Conservation (phyloP, 495 filamentous ascomycete species). For the Hyaloscypha finlandica region DNA sequence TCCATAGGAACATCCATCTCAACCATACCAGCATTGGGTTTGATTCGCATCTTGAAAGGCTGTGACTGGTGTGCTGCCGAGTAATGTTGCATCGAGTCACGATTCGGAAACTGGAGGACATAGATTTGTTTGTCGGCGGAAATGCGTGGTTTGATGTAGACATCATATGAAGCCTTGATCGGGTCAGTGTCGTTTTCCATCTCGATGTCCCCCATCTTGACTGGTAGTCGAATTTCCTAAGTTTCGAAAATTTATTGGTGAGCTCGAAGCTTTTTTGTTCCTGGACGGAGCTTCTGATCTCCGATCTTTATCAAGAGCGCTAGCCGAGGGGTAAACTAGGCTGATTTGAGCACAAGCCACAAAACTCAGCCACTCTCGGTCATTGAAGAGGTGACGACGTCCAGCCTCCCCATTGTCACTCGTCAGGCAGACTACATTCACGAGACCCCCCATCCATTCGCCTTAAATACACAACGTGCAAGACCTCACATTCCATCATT, state of each 20-base stretch:
- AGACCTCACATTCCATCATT: not conserved
- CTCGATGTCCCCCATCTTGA: constrained; percentile 22
- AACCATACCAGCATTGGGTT: constrained; percentile 66
- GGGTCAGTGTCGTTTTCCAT: constrained; percentile 50
- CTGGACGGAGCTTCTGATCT: constrained; percentile 6
- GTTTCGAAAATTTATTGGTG: not conserved
- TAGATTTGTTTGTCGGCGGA: constrained; percentile 44
- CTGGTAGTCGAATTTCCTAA: constrained; percentile 7
- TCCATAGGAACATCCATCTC: constrained; percentile 74
- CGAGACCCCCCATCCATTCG: not conserved
- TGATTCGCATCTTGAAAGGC: constrained; percentile 64
- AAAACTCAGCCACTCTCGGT: not conserved
- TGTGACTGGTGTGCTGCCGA: constrained; percentile 51
- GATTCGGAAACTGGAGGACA: constrained; percentile 73
- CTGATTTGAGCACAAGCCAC: not conserved
- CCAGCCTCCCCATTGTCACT: not conserved
- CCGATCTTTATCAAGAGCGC: not conserved
- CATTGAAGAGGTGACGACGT: constrained; percentile 10
- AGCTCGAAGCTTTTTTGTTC: constrained; percentile 18
- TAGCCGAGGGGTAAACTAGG: constrained; percentile 21
- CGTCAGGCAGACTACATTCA: constrained; percentile 1
- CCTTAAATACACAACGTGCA: not conserved
- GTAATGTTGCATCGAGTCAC: constrained; percentile 54
- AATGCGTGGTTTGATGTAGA: constrained; percentile 55
- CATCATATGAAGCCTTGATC: constrained; percentile 60